A percentile compares a stretch with the other conserved stretches of the same genome.
Evolutionary conservation across 768 basidiomycete species (phyloP).

Genomic region (Mycena amicta): DNA sequence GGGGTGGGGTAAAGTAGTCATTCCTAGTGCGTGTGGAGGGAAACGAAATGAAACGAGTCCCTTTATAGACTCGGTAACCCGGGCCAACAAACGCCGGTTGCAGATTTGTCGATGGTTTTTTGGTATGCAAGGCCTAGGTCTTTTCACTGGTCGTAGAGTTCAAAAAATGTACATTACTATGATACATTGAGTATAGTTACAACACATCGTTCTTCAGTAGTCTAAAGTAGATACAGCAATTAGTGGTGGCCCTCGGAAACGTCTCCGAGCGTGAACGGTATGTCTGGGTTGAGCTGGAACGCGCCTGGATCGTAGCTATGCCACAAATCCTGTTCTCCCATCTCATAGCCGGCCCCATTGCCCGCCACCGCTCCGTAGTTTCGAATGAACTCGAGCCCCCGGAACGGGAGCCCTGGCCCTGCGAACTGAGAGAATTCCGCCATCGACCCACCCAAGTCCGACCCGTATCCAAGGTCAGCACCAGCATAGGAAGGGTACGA

Average conservation of each 20-base stretch:
- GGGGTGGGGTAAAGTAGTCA: slow-evolving; percentile 66
- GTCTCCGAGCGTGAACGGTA: slow-evolving; percentile 66
- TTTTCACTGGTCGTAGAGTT: not conserved
- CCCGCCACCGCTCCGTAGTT: slow-evolving; percentile 51
- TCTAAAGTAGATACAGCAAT: not conserved
- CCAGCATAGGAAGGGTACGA: slow-evolving; percentile 42
- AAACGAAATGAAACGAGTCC: not conserved
- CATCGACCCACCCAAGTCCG: slow-evolving; percentile 33
- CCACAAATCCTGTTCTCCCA: slow-evolving; percentile 56
- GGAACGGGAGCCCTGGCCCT: slow-evolving; percentile 78
- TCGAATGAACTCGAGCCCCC: slow-evolving; percentile 81
- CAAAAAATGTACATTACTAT: slow-evolving; percentile 9
- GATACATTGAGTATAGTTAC: slow-evolving; percentile 15
- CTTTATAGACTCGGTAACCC: not conserved
- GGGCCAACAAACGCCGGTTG: not conserved
- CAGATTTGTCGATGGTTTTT: no score
- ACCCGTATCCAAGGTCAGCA: slow-evolving; percentile 19
- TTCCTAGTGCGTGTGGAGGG: slow-evolving; percentile 20
- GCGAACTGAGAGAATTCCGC: slow-evolving; percentile 60
- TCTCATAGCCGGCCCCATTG: slow-evolving; percentile 52
- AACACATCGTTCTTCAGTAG: slow-evolving; percentile 12
- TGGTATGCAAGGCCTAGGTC: no score
- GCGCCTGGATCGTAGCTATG: slow-evolving; percentile 72
- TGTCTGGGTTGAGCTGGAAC: slow-evolving; percentile 77
- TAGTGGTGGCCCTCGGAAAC: slow-evolving; percentile 38